A percentile compares a stretch with the other conserved stretches of the same genome.
Conservation (phyloP, 257 asterid genomes). For the Hygrophila difformis region DNA sequence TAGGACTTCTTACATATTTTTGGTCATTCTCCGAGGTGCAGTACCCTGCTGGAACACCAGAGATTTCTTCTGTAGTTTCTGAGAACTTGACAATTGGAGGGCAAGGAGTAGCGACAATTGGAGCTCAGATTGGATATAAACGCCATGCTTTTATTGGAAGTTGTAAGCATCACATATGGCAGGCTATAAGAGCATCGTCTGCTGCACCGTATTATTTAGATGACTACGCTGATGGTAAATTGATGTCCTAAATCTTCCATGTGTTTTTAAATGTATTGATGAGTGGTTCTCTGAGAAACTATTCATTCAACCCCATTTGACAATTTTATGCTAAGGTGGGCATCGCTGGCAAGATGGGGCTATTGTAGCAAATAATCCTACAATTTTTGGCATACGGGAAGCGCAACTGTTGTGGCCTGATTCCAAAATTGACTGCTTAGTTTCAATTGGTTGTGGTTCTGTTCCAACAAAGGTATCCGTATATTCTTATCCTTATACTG, state of each 20-base stretch:
- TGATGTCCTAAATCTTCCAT: not conserved
- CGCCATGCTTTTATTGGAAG: slow-evolving; percentile 91
- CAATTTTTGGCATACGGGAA: slow-evolving; percentile 88
- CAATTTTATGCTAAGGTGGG: slow-evolving; percentile 35
- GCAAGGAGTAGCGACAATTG: slow-evolving; percentile 56
- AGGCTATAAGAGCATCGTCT: slow-evolving; percentile 97
- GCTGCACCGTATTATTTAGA: slow-evolving; percentile 99
- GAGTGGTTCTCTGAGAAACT: slow-evolving; percentile 16
- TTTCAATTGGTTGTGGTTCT: slow-evolving; percentile 95
- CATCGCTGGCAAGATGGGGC: slow-evolving; percentile 99
- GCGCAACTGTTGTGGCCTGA: slow-evolving; percentile 98
- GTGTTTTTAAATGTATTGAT: not conserved
- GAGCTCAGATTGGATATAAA: slow-evolving; percentile 70
- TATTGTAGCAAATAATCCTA: slow-evolving; percentile 96
- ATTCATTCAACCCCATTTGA: slow-evolving; percentile 16
- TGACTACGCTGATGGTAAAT: slow-evolving; percentile 90
- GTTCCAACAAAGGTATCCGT: slow-evolving; percentile 89
- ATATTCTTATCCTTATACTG: slow-evolving; percentile 3
- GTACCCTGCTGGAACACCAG: slow-evolving; percentile 99
- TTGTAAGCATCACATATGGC: slow-evolving; percentile 96
- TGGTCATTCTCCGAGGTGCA: slow-evolving; percentile 27
- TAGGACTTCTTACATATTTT: slow-evolving; percentile 13
- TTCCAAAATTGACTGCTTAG: slow-evolving; percentile 86
- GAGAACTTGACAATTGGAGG: slow-evolving; percentile 59
- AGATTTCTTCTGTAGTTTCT: slow-evolving; percentile 54